Evolutionary conservation across 148 eudicot genomes (phyloP), one percentile per base, ranked within the genome.

Genomic region (Amaranthus palmeri): DNA sequence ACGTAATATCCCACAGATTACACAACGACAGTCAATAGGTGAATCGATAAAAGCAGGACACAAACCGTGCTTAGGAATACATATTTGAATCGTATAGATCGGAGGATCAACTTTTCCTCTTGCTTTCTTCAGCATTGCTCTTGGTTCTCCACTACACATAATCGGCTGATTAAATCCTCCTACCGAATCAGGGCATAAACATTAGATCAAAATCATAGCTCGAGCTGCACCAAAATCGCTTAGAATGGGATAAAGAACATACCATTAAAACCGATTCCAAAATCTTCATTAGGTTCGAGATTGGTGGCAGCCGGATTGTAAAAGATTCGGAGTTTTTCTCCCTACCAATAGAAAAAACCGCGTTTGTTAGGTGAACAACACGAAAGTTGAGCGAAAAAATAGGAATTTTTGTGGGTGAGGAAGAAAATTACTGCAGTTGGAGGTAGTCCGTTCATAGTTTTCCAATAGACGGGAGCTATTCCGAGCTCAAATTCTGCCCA

Each of bases 151-250:
- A 10, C 98, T 92, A 78, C 98, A 93, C 98, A 93, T 91, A 54
- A 93, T 93, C 3, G 98, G 98, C 85, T 93, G 98, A 69, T 93
- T 93, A 80, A 93, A 93, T 5, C 98, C 96, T 41, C 98, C 97
- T 93, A 78, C 67, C 71, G 18, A 14, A 43, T 18, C 43, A 18
- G 1, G 14, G 13, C 11, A 45, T 51, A 10, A 71, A 53, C n/a
- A 15, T 61, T 13, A 3, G 5, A 8, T 40, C 8, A 58, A 3
- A n/a, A 8, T 7, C 59, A 6, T 10, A 5, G 8, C 17, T 49
- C 5, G 2, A 6, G 40, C 41, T 72, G 13, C 61, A n/a, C 36
- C 52, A 14, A 46, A 44, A 10, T 41, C 40, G 52, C 10, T 50
- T 25, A 54, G 40, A 10, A 18, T 5, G 36, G 36, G 5, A 10